Percentiles rank a stretch among this genome's conserved stretches.
phyloP scores from a whole-genome alignment of 306 rosid species.

The Rubus parviflorus region DNA sequence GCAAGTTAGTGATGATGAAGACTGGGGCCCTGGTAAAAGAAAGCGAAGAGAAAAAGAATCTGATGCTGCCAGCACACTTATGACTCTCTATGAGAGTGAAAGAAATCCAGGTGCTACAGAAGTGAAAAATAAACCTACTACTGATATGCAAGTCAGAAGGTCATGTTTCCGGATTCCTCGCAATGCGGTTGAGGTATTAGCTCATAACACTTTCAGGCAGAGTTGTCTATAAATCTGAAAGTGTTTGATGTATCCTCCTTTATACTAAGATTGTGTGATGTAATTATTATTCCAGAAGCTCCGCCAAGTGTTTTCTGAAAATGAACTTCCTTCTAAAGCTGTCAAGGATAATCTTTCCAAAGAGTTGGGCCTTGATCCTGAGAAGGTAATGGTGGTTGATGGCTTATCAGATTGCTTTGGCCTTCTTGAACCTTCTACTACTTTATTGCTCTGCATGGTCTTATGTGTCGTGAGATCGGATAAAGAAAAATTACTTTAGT shows the following conservation, averaged over 20 bases:
- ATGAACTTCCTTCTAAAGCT: slow-evolving; percentile 81
- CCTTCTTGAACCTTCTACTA: neutral
- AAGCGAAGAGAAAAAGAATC: slow-evolving; percentile 73
- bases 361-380: slow-evolving; percentile 77
- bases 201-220: neutral
- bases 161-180: slow-evolving; percentile 71
- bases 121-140: slow-evolving; percentile 22
- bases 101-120: slow-evolving; percentile 33
- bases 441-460: neutral
- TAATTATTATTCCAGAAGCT: slow-evolving; percentile 60
- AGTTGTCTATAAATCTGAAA: neutral
- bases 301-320: slow-evolving; percentile 75
- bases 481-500: neutral
- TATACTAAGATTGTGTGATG: slow-evolving; percentile 2
- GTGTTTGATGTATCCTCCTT: neutral
- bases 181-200: slow-evolving; percentile 66
- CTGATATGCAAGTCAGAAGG: slow-evolving; percentile 39
- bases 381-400: slow-evolving; percentile 49
- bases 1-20: slow-evolving; percentile 86
- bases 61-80: slow-evolving; percentile 80
- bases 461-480: neutral
- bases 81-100: slow-evolving; percentile 74
- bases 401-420: slow-evolving; percentile 17
- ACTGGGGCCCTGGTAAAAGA: slow-evolving; percentile 85
- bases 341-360: slow-evolving; percentile 66